Percentiles rank a stretch among this genome's conserved stretches.
Evolutionary conservation across 345 rosid species (phyloP).

Genomic region (Salix caprea): DNA sequence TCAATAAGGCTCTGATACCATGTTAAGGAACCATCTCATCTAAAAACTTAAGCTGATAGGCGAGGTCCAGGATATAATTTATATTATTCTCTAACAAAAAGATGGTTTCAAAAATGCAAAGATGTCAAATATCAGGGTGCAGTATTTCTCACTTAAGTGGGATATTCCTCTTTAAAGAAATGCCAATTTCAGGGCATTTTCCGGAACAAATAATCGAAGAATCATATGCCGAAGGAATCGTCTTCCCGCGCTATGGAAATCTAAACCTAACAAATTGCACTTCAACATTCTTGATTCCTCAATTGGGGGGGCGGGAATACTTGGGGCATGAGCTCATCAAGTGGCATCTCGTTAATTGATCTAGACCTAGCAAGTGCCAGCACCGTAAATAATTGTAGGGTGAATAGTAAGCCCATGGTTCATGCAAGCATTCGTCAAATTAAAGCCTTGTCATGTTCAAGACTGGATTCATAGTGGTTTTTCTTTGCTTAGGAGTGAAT

Average conservation of each 20-base stretch:
- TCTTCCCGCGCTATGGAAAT: slow-evolving; percentile 16
- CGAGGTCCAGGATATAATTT: no score
- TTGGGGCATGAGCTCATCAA: neutral
- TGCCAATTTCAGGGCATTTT: neutral
- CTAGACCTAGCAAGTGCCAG: neutral
- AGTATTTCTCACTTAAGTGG: neutral
- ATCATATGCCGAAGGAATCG: slow-evolving; percentile 29
- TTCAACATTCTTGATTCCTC: neutral
- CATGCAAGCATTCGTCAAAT: neutral
- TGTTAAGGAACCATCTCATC: no score
- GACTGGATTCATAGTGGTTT: neutral
- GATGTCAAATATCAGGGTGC: neutral
- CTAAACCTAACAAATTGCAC: slow-evolving; percentile 10
- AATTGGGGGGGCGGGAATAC: neutral
- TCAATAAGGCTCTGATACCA: no score
- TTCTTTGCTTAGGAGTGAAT: neutral
- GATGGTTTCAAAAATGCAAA: neutral
- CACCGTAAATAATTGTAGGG: neutral
- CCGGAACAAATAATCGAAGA: slow-evolving; percentile 8
- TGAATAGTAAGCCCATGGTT: neutral
- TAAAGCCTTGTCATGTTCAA: neutral
- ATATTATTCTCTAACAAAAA: no score
- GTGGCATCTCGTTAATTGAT: slow-evolving; percentile 24
- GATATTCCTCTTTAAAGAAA: slow-evolving; percentile 14
- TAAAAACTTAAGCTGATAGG: no score